These are phyloP conservation scores for Leersia perrieri DNA, from an alignment of 176 grass and related monocot species.

Conservation along the genomic window DNA sequence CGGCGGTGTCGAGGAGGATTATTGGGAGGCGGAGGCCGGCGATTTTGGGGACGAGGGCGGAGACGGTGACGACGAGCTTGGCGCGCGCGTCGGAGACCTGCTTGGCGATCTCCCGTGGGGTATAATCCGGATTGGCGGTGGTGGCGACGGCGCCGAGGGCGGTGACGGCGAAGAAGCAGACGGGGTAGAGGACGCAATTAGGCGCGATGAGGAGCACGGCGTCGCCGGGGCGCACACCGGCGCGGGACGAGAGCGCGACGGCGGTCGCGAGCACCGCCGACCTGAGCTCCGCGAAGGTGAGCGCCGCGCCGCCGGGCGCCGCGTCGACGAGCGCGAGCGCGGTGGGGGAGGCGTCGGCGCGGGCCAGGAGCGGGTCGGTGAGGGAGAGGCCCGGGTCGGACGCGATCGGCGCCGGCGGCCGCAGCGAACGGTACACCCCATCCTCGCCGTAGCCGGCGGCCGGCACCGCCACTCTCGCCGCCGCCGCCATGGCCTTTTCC, in stretches of 20 bases:
- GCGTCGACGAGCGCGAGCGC: conserved; percentile 69
- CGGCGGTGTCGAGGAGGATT: conserved; percentile 53
- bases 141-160: conserved; percentile 69
- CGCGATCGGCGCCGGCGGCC: conserved; percentile 37
- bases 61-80: conserved; percentile 62
- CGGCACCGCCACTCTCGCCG: conserved; percentile 28
- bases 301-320: conserved; percentile 32
- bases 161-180: conserved; percentile 71
- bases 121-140: conserved; percentile 84
- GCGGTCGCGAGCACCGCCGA: conserved; percentile 47
- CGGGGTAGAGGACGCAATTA: conserved; percentile 71
- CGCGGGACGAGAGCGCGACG: conserved; percentile 47
- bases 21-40: conserved; percentile 48
- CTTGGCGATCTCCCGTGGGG: conserved; percentile 63
- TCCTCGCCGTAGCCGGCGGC: conserved; percentile 50
- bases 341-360: conserved; percentile 50
- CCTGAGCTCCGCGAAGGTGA: conserved; percentile 59
- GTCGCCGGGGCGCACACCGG: conserved; percentile 53
- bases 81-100: conserved; percentile 56
- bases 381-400: conserved; percentile 52
- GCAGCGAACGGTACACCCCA: conserved; percentile 67
- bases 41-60: conserved; percentile 52
- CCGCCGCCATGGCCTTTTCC: conserved; percentile 39
- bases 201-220: conserved; percentile 69
- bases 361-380: conserved; percentile 51